phyloP scores from a whole-genome alignment of 2,329 filamentous ascomycete genomes.

The Moelleriella libera region DNA sequence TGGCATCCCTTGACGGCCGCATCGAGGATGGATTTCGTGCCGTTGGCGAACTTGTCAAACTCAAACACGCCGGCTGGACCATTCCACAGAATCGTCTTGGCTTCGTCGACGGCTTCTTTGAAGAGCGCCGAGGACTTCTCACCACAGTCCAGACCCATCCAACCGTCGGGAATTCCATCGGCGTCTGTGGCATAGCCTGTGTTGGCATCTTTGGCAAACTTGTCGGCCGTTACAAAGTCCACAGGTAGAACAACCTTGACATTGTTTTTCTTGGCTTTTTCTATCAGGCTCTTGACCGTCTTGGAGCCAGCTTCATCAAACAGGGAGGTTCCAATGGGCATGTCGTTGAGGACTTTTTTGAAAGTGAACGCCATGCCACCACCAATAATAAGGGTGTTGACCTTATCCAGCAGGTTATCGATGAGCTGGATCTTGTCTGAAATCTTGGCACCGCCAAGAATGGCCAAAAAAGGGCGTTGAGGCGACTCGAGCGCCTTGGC shows the following conservation, averaged over 20 bases:
- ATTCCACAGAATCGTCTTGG: slow-evolving; percentile 98
- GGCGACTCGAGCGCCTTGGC: slow-evolving; percentile 89
- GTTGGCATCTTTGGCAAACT: slow-evolving; percentile 76
- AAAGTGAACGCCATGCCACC: slow-evolving; percentile 99
- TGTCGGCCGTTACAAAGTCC: slow-evolving; percentile 93
- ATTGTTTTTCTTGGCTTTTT: slow-evolving; percentile 93
- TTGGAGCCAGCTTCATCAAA: slow-evolving; percentile 91
- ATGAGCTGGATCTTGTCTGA: slow-evolving; percentile 99
- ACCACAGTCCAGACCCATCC: slow-evolving; percentile 95
- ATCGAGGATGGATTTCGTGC: slow-evolving; percentile 85
- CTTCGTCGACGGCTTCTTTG: slow-evolving; percentile 72
- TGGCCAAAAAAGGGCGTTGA: slow-evolving; percentile 92
- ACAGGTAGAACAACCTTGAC: slow-evolving; percentile 91
- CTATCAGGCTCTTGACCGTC: slow-evolving; percentile 73
- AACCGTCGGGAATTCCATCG: slow-evolving; percentile 87
- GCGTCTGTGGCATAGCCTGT: slow-evolving; percentile 71
- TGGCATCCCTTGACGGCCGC: slow-evolving; percentile 70
- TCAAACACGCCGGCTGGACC: slow-evolving; percentile 95
- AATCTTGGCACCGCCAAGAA: slow-evolving; percentile 95
- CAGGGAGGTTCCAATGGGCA: slow-evolving; percentile 79
- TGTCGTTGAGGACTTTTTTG: slow-evolving; percentile 92
- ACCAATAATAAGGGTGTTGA: slow-evolving; percentile 91
- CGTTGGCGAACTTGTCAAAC: slow-evolving; percentile 84
- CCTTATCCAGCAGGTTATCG: slow-evolving; percentile 96
- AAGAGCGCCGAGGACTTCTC: slow-evolving; percentile 78